Evolutionary conservation across 768 basidiomycete species (phyloP), one percentile per base, ranked within the genome.

Genomic region (Boletus vinaceobasis): DNA sequence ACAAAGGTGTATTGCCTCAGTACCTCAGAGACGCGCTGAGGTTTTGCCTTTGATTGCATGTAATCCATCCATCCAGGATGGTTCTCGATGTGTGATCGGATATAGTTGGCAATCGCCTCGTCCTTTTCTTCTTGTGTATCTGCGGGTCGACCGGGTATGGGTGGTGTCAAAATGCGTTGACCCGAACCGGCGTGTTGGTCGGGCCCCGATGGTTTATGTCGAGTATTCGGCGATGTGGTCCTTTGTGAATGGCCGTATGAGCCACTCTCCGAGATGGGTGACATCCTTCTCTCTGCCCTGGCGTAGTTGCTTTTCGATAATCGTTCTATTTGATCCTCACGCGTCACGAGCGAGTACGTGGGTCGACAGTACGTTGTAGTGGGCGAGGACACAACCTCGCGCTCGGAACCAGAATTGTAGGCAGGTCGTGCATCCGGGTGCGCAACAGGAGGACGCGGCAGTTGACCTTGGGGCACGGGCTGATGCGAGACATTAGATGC

Each of bases 1-100:
- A 87, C 75, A 61, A 83, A 79, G 15, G 64, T 63, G 57, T 82
- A 88, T 60, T 81, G 79, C 37, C 72, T 70, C 52, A 82, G 50
- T 32, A 80, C 66, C 39, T 75, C 77, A 9, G 71, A 67, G 10
- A 76, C 71, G 11, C 73, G 71, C 35, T 73, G 74, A n/a, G 69
- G 73, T 36, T 56, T 68, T 9, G 71, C 76, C 50, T 73, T 75
- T 7, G 73, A 72, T 53, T 72, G 66, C 65, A 79, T 82, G 60
- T 79, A 84, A 10, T 72, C 71, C 9, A 57, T 52, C 75, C 79
- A 85, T 23, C 63, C 72, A 2, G 68, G 60, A 53, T 84, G 78
- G 31, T 76, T 67, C 55, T 75, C 72, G 13, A 87, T 64, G 14
- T 74, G 55, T 8, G 66, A 48, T 43, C 77, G 73, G n/a, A 84